Evolutionary conservation across 306 rosid genomes (phyloP).

Genomic region (Pachyrhizus erosus): DNA sequence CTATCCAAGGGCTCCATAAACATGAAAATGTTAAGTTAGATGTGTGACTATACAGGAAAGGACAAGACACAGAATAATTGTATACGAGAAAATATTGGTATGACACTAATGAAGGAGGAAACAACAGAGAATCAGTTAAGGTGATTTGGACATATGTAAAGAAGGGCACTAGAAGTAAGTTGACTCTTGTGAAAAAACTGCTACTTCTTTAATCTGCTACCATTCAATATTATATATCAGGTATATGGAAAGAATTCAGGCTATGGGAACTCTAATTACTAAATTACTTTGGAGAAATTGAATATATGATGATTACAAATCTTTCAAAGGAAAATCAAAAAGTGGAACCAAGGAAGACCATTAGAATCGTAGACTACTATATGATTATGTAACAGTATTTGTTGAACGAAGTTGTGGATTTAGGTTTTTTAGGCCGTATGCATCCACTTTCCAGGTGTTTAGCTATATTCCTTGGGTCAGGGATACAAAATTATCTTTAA

Average conservation of each 20-base stretch:
- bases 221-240: slow-evolving; percentile 9
- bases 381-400: slow-evolving; percentile 1
- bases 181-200: neutral
- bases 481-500: slow-evolving; percentile 10
- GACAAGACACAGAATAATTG: neutral
- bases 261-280: neutral
- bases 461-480: neutral
- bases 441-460: neutral
- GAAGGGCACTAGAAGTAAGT: neutral
- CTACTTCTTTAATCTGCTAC: neutral
- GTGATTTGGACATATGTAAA: neutral
- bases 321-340: slow-evolving; percentile 14
- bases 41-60: neutral
- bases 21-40: neutral
- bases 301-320: slow-evolving; percentile 16
- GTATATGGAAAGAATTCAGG: neutral
- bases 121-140: neutral
- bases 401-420: slow-evolving; percentile 5
- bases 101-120: neutral
- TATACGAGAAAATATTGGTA: neutral
- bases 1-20: slow-evolving; percentile 22
- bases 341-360: slow-evolving; percentile 12
- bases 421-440: neutral
- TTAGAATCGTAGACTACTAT: slow-evolving; percentile 29
- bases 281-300: slow-evolving; percentile 19